These are phyloP conservation scores for Sporothrix luriei DNA, from an alignment of 2,329 filamentous ascomycete species.

Conservation along the genomic window DNA sequence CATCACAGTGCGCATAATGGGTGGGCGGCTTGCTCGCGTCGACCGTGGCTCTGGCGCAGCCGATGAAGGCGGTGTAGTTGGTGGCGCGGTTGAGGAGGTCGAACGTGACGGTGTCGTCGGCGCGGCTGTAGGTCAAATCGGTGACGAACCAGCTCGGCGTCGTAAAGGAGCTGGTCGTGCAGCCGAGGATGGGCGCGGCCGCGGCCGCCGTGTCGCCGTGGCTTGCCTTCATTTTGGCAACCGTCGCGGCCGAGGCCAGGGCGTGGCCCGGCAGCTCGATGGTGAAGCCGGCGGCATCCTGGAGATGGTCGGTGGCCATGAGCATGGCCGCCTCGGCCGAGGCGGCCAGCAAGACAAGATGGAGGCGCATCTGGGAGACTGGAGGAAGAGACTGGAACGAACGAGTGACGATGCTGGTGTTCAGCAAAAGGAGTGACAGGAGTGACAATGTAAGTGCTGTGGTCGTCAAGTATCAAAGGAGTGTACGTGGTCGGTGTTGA, in stretches of 20 bases:
- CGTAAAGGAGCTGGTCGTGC: constrained; percentile 38
- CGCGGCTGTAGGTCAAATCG: constrained; percentile 31
- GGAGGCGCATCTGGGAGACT: background rate
- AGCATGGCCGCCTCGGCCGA: background rate
- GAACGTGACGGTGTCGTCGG: constrained; percentile 29
- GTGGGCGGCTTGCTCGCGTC: background rate
- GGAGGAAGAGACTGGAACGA: background rate
- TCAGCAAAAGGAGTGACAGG: too few relatives aligned
- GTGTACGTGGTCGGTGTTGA: background rate
- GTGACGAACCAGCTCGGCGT: constrained; percentile 38
- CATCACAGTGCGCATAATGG: background rate
- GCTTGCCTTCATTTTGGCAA: too few relatives aligned
- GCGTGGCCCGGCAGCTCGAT: constrained; percentile 10
- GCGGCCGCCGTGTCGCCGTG: background rate
- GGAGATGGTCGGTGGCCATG: constrained; percentile 5
- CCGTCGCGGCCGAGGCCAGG: background rate
- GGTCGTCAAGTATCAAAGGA: background rate
- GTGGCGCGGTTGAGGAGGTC: constrained; percentile 37
- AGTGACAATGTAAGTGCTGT: too few relatives aligned
- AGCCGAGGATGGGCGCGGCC: constrained; percentile 25
- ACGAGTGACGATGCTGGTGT: background rate
- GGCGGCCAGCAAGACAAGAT: background rate
- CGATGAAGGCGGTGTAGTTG: constrained; percentile 34
- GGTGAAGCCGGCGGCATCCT: background rate
- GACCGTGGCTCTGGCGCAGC: constrained; percentile 31